Evolutionary conservation across 2,329 filamentous ascomycete genomes (phyloP).

Genomic region (Microdochium bolleyi): DNA sequence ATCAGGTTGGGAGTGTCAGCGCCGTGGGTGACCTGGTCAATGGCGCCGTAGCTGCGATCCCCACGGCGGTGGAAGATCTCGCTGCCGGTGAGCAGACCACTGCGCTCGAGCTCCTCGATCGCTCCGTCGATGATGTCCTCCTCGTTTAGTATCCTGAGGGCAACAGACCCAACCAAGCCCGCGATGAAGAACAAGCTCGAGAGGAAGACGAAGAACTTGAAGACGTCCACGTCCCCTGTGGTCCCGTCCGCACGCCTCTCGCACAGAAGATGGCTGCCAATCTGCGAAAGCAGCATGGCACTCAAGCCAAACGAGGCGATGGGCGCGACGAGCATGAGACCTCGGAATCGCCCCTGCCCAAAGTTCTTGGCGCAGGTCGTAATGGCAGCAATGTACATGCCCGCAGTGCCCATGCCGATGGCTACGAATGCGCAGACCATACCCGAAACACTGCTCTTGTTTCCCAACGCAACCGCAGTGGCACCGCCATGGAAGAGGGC

Average conservation of each 20-base stretch:
- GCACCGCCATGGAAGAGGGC: conserved; percentile 54
- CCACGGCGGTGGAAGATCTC: conserved; percentile 58
- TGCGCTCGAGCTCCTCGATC: conserved; percentile 83
- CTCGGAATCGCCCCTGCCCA: conserved; percentile 77
- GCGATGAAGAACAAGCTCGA: conserved; percentile 61
- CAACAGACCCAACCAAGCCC: conserved; percentile 66
- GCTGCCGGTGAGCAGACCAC: conserved; percentile 71
- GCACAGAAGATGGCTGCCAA: conserved; percentile 71
- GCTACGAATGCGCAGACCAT: conserved; percentile 83
- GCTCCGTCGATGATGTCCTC: conserved; percentile 83
- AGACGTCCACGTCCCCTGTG: conserved; percentile 62
- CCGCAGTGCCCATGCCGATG: conserved; percentile 76
- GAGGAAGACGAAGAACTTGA: conserved; percentile 82
- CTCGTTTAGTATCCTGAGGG: conserved; percentile 73
- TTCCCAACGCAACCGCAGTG: conserved; percentile 20
- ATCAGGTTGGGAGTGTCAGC: conserved; percentile 27
- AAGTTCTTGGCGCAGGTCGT: conserved; percentile 98
- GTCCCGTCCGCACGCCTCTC: conserved; percentile 58
- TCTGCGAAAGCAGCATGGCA: conserved; percentile 91
- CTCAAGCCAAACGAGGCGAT: conserved; percentile 91
- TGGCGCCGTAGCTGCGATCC: conserved; percentile 55
- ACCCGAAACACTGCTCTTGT: conserved; percentile 40
- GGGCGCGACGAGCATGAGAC: conserved; percentile 79
- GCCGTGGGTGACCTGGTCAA: conserved; percentile 37
- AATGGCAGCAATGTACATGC: conserved; percentile 86